These are phyloP conservation scores for Sporisorium graminicola DNA, from an alignment of 1,284 basidiomycete genomes.

Conservation along the genomic window DNA sequence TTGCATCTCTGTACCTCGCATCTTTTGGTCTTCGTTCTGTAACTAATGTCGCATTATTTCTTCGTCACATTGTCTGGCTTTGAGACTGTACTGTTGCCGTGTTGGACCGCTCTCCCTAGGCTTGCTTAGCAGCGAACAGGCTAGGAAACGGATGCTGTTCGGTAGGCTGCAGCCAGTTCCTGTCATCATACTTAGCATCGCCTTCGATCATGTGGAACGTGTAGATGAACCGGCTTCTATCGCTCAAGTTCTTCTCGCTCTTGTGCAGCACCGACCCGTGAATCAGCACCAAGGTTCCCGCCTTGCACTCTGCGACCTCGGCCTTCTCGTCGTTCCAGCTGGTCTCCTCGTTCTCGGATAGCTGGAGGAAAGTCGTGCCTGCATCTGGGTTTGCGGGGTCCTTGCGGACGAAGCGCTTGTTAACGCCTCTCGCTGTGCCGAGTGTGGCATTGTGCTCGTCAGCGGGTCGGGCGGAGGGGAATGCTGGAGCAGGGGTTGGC, in stretches of 20 bases:
- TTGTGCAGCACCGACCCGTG: conserved; percentile 64
- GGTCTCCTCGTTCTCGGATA: conserved; percentile 46
- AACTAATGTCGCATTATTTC: neutral
- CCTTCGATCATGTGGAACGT: conserved; percentile 67
- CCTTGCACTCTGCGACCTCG: conserved; percentile 51
- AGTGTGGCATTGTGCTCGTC: conserved; percentile 20
- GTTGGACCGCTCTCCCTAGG: no score
- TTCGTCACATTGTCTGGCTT: neutral
- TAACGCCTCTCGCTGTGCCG: conserved; percentile 50
- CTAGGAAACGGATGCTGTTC: conserved; percentile 42
- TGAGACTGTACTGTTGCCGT: no score
- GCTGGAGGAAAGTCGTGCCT: conserved; percentile 47
- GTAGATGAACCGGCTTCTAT: conserved; percentile 60
- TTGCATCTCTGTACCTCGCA: neutral
- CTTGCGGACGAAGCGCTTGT: conserved; percentile 58
- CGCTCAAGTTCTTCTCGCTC: conserved; percentile 53
- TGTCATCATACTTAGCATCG: conserved; percentile 54
- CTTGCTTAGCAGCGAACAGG: conserved; percentile 25
- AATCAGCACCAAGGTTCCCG: conserved; percentile 60
- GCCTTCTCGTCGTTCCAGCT: conserved; percentile 39
- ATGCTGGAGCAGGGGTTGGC: neutral
- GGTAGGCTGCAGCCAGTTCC: conserved; percentile 62
- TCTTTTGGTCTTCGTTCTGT: neutral
- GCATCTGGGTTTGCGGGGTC: conserved; percentile 22
- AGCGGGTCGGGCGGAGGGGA: neutral